Percentiles rank a stretch among this genome's conserved stretches.
Evolutionary conservation across 139 green algal genomes (phyloP).

Genomic region (Tetraselmis striata): DNA sequence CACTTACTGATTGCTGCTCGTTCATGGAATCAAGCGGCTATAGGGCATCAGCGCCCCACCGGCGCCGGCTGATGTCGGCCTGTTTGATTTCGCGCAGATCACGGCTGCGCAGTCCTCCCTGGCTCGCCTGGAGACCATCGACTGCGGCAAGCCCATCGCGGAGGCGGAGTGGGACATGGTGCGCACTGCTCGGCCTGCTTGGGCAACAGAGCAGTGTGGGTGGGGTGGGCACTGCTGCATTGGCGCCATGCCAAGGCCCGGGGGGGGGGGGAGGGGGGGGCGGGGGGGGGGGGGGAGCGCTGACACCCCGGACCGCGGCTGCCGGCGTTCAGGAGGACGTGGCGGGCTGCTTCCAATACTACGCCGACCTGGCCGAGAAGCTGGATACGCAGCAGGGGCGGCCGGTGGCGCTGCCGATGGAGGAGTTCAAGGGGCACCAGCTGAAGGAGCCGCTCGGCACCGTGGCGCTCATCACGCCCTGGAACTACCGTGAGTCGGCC

Average conservation of each 20-base stretch:
- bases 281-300: neutral
- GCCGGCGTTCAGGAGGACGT: slow-evolving; percentile 51
- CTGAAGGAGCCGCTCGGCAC: slow-evolving; percentile 54
- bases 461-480: slow-evolving; percentile 77
- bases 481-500: slow-evolving; percentile 81
- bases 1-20: too few relatives aligned
- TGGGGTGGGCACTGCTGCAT: too few relatives aligned
- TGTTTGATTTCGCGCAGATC: slow-evolving; percentile 42
- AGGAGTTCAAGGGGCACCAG: slow-evolving; percentile 46
- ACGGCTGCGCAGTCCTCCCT: slow-evolving; percentile 51
- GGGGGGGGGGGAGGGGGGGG: neutral
- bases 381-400: slow-evolving; percentile 56
- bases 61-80: too few relatives aligned
- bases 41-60: too few relatives aligned
- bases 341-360: slow-evolving; percentile 71
- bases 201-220: too few relatives aligned
- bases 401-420: slow-evolving; percentile 53
- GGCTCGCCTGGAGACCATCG: slow-evolving; percentile 62
- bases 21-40: too few relatives aligned
- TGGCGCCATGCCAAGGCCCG: too few relatives aligned
- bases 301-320: too few relatives aligned
- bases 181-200: too few relatives aligned
- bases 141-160: slow-evolving; percentile 80
- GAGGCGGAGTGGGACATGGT: slow-evolving; percentile 86
- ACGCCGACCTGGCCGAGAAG: slow-evolving; percentile 72